Evolutionary conservation across 2,329 filamentous ascomycete genomes (phyloP).

Genomic region (Cryphonectria carpinicola): DNA sequence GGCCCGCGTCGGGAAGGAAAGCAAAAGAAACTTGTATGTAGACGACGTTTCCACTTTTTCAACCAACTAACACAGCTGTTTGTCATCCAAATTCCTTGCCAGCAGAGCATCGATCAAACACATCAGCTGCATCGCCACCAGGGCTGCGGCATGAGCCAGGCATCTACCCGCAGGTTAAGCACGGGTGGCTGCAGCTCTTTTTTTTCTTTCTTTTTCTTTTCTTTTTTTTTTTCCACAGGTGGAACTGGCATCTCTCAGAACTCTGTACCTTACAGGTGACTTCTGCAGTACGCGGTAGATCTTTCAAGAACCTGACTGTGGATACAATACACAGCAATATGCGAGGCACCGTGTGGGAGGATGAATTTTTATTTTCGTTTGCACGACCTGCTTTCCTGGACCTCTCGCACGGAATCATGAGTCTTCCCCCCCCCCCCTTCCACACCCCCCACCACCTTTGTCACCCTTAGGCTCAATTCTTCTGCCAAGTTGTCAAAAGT

Average conservation of each 20-base stretch:
- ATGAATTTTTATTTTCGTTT: conserved; percentile 24
- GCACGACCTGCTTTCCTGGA: conserved; percentile 13
- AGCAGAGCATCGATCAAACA: background rate
- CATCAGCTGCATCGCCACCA: background rate
- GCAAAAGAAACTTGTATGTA: background rate
- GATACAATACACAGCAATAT: conserved; percentile 7
- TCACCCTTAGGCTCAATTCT: background rate
- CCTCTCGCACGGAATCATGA: conserved; percentile 1
- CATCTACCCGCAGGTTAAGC: background rate
- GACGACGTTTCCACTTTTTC: background rate
- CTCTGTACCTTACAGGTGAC: conserved; percentile 3
- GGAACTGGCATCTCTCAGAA: background rate
- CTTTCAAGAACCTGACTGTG: conserved; percentile 14
- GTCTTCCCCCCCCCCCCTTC: background rate
- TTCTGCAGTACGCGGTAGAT: background rate
- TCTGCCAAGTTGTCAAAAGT: background rate
- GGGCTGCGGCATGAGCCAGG: background rate
- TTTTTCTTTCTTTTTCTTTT: background rate
- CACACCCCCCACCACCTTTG: too few species aligned
- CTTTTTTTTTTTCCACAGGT: conserved; percentile 10
- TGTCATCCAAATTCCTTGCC: background rate
- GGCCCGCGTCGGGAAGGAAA: background rate
- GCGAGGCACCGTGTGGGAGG: conserved; percentile 22
- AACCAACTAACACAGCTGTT: background rate
- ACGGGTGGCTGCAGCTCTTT: conserved; percentile 23